A percentile compares a stretch with the other conserved stretches of the same genome.
Conservation (phyloP, 2,329 filamentous ascomycete genomes). For the Diaporthe citriasiana region DNA sequence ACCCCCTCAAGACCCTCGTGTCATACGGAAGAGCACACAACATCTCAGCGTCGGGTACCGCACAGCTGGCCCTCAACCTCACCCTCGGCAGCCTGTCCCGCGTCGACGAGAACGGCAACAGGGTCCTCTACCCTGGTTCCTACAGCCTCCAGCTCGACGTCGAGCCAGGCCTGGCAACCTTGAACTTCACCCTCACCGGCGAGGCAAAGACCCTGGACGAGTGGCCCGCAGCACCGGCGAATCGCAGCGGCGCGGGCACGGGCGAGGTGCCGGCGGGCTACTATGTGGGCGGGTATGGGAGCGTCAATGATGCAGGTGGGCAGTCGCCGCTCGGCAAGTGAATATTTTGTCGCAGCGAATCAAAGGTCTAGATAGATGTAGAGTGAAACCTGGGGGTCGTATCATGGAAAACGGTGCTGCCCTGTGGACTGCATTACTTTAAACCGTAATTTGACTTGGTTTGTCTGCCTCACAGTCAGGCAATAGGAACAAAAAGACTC, state of each 20-base stretch:
- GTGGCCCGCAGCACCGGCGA: conserved; percentile 46
- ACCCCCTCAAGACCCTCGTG: conserved; percentile 66
- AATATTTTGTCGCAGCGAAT: neutral
- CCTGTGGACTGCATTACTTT: neutral
- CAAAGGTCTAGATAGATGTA: neutral
- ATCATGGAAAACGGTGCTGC: neutral
- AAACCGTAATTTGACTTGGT: neutral
- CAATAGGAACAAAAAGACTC: neutral
- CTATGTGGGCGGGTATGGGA: conserved; percentile 38
- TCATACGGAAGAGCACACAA: conserved; percentile 62
- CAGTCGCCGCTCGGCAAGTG: conserved; percentile 14
- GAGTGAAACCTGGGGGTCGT: conserved; percentile 21
- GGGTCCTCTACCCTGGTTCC: conserved; percentile 66
- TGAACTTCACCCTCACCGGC: conserved; percentile 63
- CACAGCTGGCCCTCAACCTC: conserved; percentile 55
- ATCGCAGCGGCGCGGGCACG: conserved; percentile 19
- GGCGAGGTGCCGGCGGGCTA: conserved; percentile 32
- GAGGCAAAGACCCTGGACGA: conserved; percentile 57
- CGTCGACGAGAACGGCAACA: conserved; percentile 63
- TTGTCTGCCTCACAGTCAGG: neutral
- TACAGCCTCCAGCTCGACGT: conserved; percentile 63
- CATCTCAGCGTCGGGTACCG: conserved; percentile 52
- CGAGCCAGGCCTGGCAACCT: conserved; percentile 54
- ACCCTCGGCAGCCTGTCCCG: conserved; percentile 65
- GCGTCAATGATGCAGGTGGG: conserved; percentile 27